Percentiles rank a stretch among this genome's conserved stretches.
phyloP scores from a whole-genome alignment of 208 protist genomes.

The Histomonas meleagridis region DNA sequence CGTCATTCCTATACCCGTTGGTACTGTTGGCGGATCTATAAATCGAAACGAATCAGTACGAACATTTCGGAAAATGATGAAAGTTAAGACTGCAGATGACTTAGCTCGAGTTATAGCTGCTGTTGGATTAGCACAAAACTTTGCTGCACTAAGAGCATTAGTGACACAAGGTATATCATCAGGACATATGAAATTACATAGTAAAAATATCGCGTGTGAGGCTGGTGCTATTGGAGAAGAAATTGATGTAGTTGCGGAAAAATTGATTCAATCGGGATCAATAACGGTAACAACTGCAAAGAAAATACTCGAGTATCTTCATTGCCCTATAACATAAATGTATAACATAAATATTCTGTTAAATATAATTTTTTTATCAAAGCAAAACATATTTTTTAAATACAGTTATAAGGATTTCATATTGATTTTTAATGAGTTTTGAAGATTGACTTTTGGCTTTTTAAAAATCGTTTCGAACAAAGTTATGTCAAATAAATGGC shows the following conservation, averaged over 20 bases:
- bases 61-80: neutral
- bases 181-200: conserved; percentile 57
- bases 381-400: too few relatives aligned
- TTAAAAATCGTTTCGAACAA: too few relatives aligned
- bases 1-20: neutral
- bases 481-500: too few relatives aligned
- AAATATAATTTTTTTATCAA: too few relatives aligned
- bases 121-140: conserved; percentile 45
- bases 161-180: conserved; percentile 51
- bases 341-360: too few relatives aligned
- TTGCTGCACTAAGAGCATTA: conserved; percentile 53
- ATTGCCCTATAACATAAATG: too few relatives aligned
- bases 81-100: neutral
- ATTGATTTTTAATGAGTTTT: too few relatives aligned
- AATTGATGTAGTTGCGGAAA: neutral
- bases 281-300: neutral
- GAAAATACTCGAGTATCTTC: neutral
- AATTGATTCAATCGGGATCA: neutral
- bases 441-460: too few relatives aligned
- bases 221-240: neutral
- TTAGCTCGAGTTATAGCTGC: neutral
- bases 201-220: conserved; percentile 47
- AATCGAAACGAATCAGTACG: neutral
- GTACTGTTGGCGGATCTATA: conserved; percentile 2
- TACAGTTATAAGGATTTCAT: too few relatives aligned